Percentiles rank a stretch among this genome's conserved stretches.
Conservation (phyloP, 208 protist species). For the Strigomonas galati region DNA sequence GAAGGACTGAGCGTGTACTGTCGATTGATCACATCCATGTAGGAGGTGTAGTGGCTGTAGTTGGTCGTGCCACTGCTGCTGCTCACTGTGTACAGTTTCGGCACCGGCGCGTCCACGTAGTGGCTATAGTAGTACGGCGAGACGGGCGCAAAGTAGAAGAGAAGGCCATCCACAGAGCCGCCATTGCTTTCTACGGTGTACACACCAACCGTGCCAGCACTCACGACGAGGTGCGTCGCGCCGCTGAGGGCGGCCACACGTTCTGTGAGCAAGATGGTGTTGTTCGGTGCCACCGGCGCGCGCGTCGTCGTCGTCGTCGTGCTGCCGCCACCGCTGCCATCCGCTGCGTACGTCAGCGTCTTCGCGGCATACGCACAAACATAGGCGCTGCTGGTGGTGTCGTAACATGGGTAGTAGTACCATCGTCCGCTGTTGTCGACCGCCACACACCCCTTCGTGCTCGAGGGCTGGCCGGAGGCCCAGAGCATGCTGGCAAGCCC, state of each 20-base stretch:
- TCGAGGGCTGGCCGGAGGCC: slow-evolving; percentile 35
- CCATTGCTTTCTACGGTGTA: slow-evolving; percentile 37
- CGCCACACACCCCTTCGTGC: slow-evolving; percentile 45
- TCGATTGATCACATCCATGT: not conserved
- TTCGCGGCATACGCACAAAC: slow-evolving; percentile 28
- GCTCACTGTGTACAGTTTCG: slow-evolving; percentile 16
- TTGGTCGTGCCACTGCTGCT: slow-evolving; percentile 12
- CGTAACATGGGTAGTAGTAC: slow-evolving; percentile 47
- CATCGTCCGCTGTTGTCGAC: slow-evolving; percentile 39
- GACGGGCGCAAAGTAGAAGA: slow-evolving; percentile 58
- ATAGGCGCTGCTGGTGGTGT: slow-evolving; percentile 13
- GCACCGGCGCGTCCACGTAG: slow-evolving; percentile 7
- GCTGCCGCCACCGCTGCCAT: not conserved
- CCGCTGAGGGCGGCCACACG: slow-evolving; percentile 45
- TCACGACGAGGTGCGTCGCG: slow-evolving; percentile 59
- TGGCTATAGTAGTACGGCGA: slow-evolving; percentile 38
- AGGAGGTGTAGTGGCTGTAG: slow-evolving; percentile 6
- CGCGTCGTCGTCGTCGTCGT: slow-evolving; percentile 15
- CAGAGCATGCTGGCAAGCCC: slow-evolving; percentile 36
- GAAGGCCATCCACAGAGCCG: slow-evolving; percentile 33
- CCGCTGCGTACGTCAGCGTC: not conserved
- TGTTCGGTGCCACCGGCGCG: not conserved
- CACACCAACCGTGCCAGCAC: slow-evolving; percentile 48
- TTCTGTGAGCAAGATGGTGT: slow-evolving; percentile 24
- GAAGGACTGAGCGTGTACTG: not conserved